A percentile compares a stretch with the other conserved stretches of the same genome.
phyloP scores from a whole-genome alignment of 2,329 filamentous ascomycete genomes.

The Epichloe glyceriae region DNA sequence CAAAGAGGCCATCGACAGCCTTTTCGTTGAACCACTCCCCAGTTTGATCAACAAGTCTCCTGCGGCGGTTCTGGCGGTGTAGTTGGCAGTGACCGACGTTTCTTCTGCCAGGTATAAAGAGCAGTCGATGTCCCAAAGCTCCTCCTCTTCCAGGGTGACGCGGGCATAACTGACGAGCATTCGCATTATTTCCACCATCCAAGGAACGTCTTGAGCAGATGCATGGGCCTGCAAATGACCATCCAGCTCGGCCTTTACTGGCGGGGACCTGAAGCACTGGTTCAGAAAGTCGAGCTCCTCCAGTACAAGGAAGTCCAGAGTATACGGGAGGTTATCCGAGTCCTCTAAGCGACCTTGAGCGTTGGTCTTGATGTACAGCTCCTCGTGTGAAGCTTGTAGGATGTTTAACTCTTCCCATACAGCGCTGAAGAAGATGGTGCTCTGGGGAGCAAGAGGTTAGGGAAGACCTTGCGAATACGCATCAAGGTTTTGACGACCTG shows the following conservation, averaged over 20 bases:
- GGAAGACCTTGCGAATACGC: conserved; percentile 76
- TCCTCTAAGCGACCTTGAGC: conserved; percentile 82
- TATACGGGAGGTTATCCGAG: conserved; percentile 83
- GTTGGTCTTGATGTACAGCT: conserved; percentile 76
- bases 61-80: conserved; percentile 84
- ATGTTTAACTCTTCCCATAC: conserved; percentile 79
- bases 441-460: conserved; percentile 69
- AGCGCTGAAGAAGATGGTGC: conserved; percentile 67
- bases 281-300: conserved; percentile 95
- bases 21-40: conserved; percentile 75
- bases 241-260: conserved; percentile 81
- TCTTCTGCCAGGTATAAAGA: conserved; percentile 94
- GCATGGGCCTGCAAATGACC: conserved; percentile 54
- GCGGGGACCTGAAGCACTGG: conserved; percentile 74
- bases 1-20: conserved; percentile 66
- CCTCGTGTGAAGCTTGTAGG: conserved; percentile 59
- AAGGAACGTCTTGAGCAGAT: conserved; percentile 52
- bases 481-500: conserved; percentile 91
- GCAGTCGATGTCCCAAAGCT: conserved; percentile 91
- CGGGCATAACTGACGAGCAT: conserved; percentile 75
- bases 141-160: conserved; percentile 85
- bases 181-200: conserved; percentile 81
- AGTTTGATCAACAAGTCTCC: conserved; percentile 88
- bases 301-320: conserved; percentile 80
- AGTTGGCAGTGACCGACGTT: conserved; percentile 88